A percentile compares a stretch with the other conserved stretches of the same genome.
phyloP scores from a whole-genome alignment of 352 stramenopile species.

The Phytophthora cactorum region DNA sequence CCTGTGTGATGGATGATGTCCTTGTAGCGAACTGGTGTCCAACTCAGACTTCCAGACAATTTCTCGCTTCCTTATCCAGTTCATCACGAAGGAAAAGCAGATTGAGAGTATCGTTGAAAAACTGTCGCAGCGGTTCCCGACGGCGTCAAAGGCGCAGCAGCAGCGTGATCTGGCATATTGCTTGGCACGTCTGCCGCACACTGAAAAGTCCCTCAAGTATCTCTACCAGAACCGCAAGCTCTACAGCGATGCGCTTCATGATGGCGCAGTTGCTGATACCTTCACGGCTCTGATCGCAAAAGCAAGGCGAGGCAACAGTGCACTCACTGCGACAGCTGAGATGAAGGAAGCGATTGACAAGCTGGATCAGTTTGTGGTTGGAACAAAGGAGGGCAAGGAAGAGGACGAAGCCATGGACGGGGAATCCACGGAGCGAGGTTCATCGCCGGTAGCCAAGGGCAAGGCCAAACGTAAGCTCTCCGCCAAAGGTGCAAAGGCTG shows the following conservation, averaged over 20 bases:
- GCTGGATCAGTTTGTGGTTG: constrained; percentile 62
- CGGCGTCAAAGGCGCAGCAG: constrained; percentile 70
- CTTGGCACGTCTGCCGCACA: constrained; percentile 93
- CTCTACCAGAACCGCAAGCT: constrained; percentile 89
- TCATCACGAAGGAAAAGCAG: constrained; percentile 97
- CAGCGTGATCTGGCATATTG: constrained; percentile 95
- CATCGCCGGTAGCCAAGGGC: constrained; percentile 43
- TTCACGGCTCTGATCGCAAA: constrained; percentile 90
- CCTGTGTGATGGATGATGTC: background rate
- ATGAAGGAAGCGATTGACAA: constrained; percentile 81
- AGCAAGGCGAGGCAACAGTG: constrained; percentile 46
- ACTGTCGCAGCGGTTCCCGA: constrained; percentile 94
- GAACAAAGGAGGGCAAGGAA: constrained; percentile 60
- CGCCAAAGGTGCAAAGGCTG: constrained; percentile 32
- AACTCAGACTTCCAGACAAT: constrained; percentile 93
- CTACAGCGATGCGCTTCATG: constrained; percentile 93
- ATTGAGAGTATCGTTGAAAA: constrained; percentile 91
- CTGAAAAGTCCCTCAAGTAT: constrained; percentile 94
- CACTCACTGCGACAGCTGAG: constrained; percentile 52
- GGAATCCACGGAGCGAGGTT: constrained; percentile 28
- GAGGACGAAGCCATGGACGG: constrained; percentile 35
- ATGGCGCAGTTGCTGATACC: constrained; percentile 90
- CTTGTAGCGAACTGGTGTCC: constrained; percentile 70
- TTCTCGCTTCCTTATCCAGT: constrained; percentile 96
- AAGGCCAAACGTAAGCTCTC: constrained; percentile 33